These are phyloP conservation scores for Orbilia brochopaga DNA, from an alignment of 2,329 filamentous ascomycete species.

Conservation along the genomic window DNA sequence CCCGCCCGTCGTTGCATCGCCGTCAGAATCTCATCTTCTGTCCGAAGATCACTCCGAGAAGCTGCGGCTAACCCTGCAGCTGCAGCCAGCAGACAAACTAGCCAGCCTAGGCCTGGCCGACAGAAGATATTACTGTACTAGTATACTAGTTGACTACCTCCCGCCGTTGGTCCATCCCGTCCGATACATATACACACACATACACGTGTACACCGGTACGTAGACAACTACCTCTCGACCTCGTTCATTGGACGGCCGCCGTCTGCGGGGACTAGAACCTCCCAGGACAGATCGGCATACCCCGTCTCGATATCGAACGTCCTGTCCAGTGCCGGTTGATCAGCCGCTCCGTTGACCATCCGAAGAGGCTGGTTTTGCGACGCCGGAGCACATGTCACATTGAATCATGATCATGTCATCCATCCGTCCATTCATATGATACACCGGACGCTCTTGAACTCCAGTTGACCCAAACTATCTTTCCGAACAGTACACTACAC, in stretches of 20 bases:
- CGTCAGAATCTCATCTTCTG: slow-evolving; percentile 1
- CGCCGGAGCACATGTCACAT: not conserved
- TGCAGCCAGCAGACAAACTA: slow-evolving; percentile 2
- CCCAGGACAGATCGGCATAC: too few species aligned
- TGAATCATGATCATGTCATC: not conserved
- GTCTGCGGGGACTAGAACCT: too few species aligned
- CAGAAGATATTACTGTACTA: too few species aligned
- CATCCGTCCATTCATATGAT: not conserved
- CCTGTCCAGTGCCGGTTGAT: not conserved
- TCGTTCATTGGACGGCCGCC: too few species aligned
- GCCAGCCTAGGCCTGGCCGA: slow-evolving; percentile 8
- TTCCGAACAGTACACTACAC: not conserved
- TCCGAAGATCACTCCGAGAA: slow-evolving; percentile 35
- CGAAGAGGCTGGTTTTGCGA: not conserved
- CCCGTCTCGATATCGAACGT: too few species aligned
- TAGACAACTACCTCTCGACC: not conserved
- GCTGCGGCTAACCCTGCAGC: slow-evolving; percentile 18
- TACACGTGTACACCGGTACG: not conserved
- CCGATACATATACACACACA: not conserved
- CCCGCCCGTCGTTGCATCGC: not conserved
- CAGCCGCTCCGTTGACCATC: not conserved
- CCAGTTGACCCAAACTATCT: slow-evolving; percentile 5
- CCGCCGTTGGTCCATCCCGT: too few species aligned
- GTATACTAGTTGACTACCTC: too few species aligned
- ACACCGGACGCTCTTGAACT: not conserved